phyloP scores from a whole-genome alignment of 495 filamentous ascomycete species.

The Penicillium fimorum region DNA sequence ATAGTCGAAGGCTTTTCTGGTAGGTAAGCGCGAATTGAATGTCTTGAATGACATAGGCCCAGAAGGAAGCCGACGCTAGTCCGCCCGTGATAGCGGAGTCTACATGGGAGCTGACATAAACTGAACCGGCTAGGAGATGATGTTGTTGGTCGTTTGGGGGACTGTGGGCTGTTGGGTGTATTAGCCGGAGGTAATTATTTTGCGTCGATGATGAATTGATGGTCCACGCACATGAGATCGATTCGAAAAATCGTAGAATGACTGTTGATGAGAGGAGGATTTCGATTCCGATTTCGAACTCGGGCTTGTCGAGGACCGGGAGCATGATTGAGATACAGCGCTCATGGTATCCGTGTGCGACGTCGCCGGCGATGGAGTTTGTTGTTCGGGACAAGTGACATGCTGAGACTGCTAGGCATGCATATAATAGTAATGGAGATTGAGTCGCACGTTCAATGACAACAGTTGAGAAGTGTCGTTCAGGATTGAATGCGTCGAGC shows the following conservation, averaged over 20 bases:
- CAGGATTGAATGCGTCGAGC: constrained; percentile 42
- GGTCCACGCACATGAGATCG: constrained; percentile 38
- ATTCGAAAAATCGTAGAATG: constrained; percentile 44
- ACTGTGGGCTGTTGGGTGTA: constrained; percentile 25
- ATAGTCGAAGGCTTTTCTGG: constrained; percentile 39
- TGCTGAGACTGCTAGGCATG: constrained; percentile 42
- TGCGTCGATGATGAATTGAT: not conserved
- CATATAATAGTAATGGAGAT: constrained; percentile 38
- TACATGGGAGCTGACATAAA: constrained; percentile 44
- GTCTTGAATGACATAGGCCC: constrained; percentile 46
- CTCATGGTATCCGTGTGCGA: constrained; percentile 44
- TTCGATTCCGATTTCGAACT: constrained; percentile 40
- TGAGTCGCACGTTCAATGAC: constrained; percentile 37
- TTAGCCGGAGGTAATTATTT: not conserved
- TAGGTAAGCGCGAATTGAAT: constrained; percentile 42
- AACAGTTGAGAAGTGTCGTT: constrained; percentile 35
- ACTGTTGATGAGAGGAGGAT: constrained; percentile 43
- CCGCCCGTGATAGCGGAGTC: constrained; percentile 41
- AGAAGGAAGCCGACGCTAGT: constrained; percentile 43
- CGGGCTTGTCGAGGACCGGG: constrained; percentile 35
- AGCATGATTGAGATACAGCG: constrained; percentile 45
- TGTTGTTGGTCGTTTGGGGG: constrained; percentile 41
- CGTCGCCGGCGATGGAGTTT: constrained; percentile 30
- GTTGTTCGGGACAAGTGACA: constrained; percentile 41
- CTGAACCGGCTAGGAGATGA: constrained; percentile 43